phyloP scores from a whole-genome alignment of 257 asterid genomes.

The Solanum corneliomulleri region DNA sequence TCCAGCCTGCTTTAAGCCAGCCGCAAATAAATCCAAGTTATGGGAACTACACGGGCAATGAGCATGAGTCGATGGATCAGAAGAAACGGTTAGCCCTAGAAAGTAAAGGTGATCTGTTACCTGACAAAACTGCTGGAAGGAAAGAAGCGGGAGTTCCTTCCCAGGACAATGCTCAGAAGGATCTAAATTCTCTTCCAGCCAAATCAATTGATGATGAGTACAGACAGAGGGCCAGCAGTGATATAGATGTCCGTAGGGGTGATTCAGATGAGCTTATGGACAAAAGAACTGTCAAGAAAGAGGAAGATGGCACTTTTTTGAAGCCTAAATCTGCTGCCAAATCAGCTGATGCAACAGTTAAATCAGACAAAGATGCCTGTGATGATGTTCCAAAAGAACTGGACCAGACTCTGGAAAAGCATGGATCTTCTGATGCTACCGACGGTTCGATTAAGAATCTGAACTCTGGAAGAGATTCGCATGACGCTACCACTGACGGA shows the following conservation, averaged over 20 bases:
- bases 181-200: slow-evolving; percentile 7
- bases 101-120: slow-evolving; percentile 11
- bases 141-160: slow-evolving; percentile 29
- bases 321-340: slow-evolving; percentile 32
- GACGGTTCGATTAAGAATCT: slow-evolving; percentile 3
- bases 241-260: slow-evolving; percentile 24
- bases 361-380: slow-evolving; percentile 9
- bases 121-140: slow-evolving; percentile 9
- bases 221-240: slow-evolving; percentile 7
- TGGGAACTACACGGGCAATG: slow-evolving; percentile 10
- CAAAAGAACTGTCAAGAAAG: slow-evolving; percentile 31
- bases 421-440: slow-evolving; percentile 11
- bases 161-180: slow-evolving; percentile 24
- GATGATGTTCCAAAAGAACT: background rate
- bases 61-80: slow-evolving; percentile 9
- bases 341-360: slow-evolving; percentile 19
- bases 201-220: slow-evolving; percentile 26
- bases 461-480: background rate
- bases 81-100: slow-evolving; percentile 17
- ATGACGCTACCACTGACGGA: background rate
- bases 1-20: slow-evolving; percentile 29
- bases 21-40: slow-evolving; percentile 20
- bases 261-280: slow-evolving; percentile 27
- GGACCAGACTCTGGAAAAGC: background rate
- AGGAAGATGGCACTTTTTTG: slow-evolving; percentile 9